Percentiles rank a stretch among this genome's conserved stretches.
phyloP scores from a whole-genome alignment of 371 early-diverging fungal genomes.

The Haplosporangium sp. region DNA sequence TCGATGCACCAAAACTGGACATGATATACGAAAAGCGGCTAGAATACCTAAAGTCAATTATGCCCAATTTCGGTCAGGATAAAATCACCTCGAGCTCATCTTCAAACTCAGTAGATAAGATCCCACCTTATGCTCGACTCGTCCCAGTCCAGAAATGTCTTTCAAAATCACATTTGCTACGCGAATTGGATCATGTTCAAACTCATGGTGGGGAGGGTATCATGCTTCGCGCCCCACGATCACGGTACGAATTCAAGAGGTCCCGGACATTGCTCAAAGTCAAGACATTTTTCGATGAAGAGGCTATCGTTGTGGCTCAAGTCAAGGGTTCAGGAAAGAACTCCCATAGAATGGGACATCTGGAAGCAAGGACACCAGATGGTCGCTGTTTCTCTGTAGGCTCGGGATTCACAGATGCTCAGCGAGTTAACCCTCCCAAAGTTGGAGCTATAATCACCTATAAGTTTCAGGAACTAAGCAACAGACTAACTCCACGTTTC shows the following conservation, averaged over 20 bases:
- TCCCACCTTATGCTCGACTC: constrained; percentile 37
- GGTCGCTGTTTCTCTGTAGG: constrained; percentile 68
- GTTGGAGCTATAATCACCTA: constrained; percentile 66
- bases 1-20: constrained; percentile 63
- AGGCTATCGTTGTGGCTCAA: constrained; percentile 63
- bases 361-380: constrained; percentile 62
- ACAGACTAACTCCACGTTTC: constrained; percentile 62
- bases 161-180: constrained; percentile 53
- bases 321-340: constrained; percentile 61
- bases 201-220: constrained; percentile 68
- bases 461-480: constrained; percentile 67
- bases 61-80: constrained; percentile 38
- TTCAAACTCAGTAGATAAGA: constrained; percentile 6
- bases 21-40: constrained; percentile 57
- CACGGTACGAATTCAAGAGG: constrained; percentile 58
- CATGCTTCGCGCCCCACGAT: constrained; percentile 57
- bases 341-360: constrained; percentile 60
- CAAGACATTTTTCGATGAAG: constrained; percentile 71
- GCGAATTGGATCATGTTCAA: constrained; percentile 60
- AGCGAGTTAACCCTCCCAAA: constrained; percentile 64
- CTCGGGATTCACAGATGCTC: constrained; percentile 65
- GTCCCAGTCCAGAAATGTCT: constrained; percentile 59
- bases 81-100: constrained; percentile 14
- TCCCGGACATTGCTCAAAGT: constrained; percentile 68
- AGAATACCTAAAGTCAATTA: constrained; percentile 49